Conservation (phyloP, 2,329 filamentous ascomycete genomes). For the Aspergillus oerlinghausenensis region DNA sequence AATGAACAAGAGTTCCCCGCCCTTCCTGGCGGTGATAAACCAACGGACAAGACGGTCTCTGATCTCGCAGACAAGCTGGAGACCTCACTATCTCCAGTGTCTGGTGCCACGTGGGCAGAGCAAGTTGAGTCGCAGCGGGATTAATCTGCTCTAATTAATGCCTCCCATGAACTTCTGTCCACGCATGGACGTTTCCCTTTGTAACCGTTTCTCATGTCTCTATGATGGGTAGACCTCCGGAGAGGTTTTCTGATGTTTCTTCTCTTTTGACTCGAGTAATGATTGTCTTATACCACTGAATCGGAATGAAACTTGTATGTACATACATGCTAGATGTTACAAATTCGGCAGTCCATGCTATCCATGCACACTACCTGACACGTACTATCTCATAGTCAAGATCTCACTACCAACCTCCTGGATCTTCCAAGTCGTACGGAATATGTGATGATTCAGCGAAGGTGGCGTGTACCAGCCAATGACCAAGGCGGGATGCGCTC, state of each 20-base stretch:
- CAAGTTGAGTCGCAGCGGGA: conserved; percentile 25
- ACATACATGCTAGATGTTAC: not conserved
- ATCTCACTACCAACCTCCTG: not conserved
- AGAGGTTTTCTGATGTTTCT: not conserved
- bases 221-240: not conserved
- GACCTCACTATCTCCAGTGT: conserved; percentile 24
- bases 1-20: conserved; percentile 35
- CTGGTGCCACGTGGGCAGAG: conserved; percentile 30
- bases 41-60: conserved; percentile 11
- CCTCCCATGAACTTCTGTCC: not conserved
- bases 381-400: not conserved
- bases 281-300: not conserved
- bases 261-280: not conserved
- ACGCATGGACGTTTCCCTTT: not conserved
- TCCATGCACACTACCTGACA: not conserved
- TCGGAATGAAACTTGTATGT: not conserved
- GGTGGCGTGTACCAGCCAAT: not conserved
- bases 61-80: conserved; percentile 20
- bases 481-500: not conserved
- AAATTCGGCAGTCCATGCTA: not conserved
- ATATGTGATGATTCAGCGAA: not conserved
- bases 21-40: conserved; percentile 25
- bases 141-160: not conserved
- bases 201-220: not conserved
- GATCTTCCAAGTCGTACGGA: not conserved